Evolutionary conservation across 768 basidiomycete species (phyloP).

Genomic region (Mycena sanguinolenta): DNA sequence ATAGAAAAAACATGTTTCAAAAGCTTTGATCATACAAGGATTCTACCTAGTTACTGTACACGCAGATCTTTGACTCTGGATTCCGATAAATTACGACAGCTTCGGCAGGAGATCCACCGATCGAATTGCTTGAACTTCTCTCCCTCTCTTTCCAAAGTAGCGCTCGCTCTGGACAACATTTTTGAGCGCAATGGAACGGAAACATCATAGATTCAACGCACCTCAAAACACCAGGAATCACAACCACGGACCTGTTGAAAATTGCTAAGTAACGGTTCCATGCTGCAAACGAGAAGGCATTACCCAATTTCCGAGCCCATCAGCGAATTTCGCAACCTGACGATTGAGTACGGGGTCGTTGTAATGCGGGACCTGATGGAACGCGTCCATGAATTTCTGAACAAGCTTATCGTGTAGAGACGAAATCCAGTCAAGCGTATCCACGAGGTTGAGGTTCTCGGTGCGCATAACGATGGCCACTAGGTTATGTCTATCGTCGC

Average conservation of each 20-base stretch:
- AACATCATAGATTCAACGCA: not conserved
- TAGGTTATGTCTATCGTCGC: constrained; percentile 17
- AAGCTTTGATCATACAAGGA: too few relatives aligned
- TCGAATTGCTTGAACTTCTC: constrained; percentile 5
- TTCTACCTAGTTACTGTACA: too few relatives aligned
- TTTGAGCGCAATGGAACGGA: not conserved
- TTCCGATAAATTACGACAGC: too few relatives aligned
- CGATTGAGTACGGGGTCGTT: not conserved
- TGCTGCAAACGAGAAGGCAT: not conserved
- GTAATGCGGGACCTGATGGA: not conserved
- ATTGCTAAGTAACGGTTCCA: not conserved
- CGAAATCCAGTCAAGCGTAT: not conserved
- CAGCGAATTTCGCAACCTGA: not conserved
- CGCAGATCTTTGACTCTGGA: too few relatives aligned
- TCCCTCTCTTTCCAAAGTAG: constrained; percentile 8
- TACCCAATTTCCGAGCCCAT: constrained; percentile 11
- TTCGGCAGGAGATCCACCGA: not conserved
- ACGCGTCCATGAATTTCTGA: not conserved
- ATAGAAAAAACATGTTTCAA: too few relatives aligned
- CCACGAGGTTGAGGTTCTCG: constrained; percentile 9
- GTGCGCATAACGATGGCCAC: constrained; percentile 11
- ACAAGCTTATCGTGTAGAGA: not conserved
- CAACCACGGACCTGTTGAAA: not conserved
- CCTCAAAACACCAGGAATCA: not conserved
- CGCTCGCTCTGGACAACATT: constrained; percentile 11